phyloP scores from a whole-genome alignment of 257 asterid genomes.

The Scutellaria minor region DNA sequence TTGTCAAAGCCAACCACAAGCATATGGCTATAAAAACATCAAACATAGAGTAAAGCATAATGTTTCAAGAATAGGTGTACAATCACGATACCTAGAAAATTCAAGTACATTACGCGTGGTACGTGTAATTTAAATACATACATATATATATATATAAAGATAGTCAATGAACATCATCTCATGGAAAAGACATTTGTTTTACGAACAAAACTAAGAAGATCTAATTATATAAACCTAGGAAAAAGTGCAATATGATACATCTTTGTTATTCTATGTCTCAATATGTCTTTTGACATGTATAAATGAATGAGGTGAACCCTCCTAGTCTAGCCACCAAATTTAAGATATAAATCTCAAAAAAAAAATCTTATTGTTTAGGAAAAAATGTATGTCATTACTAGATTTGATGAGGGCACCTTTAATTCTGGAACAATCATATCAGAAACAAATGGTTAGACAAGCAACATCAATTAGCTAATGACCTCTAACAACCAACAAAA shows the following conservation, averaged over 20 bases:
- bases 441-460: neutral
- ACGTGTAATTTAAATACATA: neutral
- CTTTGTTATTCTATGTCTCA: neutral
- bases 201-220: neutral
- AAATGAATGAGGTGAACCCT: neutral
- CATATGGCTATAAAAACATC: neutral
- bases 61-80: neutral
- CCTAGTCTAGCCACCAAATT: neutral
- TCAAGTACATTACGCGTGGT: neutral
- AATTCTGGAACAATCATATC: neutral
- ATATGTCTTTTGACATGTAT: neutral
- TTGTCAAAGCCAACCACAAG: conserved; percentile 2
- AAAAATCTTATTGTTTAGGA: neutral
- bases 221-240: neutral
- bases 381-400: neutral
- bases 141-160: neutral
- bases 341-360: neutral
- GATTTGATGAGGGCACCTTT: neutral
- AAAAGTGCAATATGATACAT: neutral
- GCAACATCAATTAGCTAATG: neutral
- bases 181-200: neutral
- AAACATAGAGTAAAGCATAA: conserved; percentile 5
- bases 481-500: neutral
- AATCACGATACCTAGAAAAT: neutral
- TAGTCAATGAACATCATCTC: neutral